Conservation (phyloP, 139 green algal species). For the Chlorella sp. region DNA sequence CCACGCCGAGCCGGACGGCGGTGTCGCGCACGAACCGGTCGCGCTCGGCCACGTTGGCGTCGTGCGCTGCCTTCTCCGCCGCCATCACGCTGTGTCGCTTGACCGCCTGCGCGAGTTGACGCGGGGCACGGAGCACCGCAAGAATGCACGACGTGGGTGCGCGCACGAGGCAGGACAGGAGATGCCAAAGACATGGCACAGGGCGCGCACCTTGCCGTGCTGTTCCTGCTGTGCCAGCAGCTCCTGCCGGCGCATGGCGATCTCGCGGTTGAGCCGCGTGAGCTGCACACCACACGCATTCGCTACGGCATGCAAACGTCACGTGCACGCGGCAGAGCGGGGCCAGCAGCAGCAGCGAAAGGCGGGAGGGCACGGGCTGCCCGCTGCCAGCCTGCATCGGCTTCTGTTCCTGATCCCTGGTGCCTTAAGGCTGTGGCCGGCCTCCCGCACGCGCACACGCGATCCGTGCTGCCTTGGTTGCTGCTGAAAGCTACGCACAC, state of each 20-base stretch:
- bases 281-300: not conserved
- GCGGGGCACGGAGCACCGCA: not conserved
- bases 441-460: too few species aligned
- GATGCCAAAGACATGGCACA: not conserved
- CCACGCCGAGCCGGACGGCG: slow-evolving; percentile 10
- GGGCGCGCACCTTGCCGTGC: not conserved
- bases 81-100: slow-evolving; percentile 34
- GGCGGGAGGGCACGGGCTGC: too few species aligned
- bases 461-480: too few species aligned
- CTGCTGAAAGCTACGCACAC: too few species aligned
- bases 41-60: slow-evolving; percentile 31
- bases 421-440: too few species aligned
- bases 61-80: slow-evolving; percentile 53
- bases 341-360: too few species aligned
- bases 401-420: too few species aligned
- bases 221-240: not conserved
- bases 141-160: not conserved
- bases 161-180: not conserved
- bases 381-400: too few species aligned
- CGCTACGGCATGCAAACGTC: too few species aligned
- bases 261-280: not conserved
- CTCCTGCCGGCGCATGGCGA: not conserved
- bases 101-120: slow-evolving; percentile 3
- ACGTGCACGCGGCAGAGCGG: too few species aligned
- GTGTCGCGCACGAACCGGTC: slow-evolving; percentile 41